Evolutionary conservation across 768 basidiomycete genomes (phyloP).

Genomic region (Xerocomellus dryophilus): DNA sequence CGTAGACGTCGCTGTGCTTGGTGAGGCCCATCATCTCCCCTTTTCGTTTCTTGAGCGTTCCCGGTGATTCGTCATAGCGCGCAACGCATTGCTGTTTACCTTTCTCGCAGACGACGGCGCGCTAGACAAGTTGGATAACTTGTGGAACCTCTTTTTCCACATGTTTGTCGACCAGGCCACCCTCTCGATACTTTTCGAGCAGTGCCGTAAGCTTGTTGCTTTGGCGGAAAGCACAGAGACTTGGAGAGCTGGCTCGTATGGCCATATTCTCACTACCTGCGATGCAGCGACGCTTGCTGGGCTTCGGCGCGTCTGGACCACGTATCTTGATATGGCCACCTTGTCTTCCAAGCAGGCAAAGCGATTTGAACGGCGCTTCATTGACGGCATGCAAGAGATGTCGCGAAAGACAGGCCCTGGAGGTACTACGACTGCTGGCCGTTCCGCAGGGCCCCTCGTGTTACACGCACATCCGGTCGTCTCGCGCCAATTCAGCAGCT

Average conservation of each 20-base stretch:
- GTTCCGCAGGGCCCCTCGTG: slow-evolving; percentile 28
- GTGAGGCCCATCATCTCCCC: slow-evolving; percentile 3
- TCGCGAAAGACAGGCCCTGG: not conserved
- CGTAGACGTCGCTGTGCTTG: slow-evolving; percentile 26
- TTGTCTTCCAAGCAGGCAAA: slow-evolving; percentile 6
- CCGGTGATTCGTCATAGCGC: slow-evolving; percentile 16
- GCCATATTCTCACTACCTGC: slow-evolving; percentile 22
- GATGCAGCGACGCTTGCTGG: slow-evolving; percentile 18
- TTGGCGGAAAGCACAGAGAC: slow-evolving; percentile 14
- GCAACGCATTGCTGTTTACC: slow-evolving; percentile 28
- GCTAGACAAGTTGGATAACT: slow-evolving; percentile 3
- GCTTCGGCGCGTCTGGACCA: slow-evolving; percentile 20
- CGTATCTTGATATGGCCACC: slow-evolving; percentile 13
- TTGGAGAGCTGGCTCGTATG: slow-evolving; percentile 28
- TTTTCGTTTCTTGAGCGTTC: not conserved
- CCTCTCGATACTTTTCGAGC: slow-evolving; percentile 18
- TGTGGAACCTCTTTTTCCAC: slow-evolving; percentile 31
- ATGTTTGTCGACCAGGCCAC: slow-evolving; percentile 19
- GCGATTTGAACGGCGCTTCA: slow-evolving; percentile 10
- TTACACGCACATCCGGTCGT: not conserved
- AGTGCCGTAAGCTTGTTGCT: slow-evolving; percentile 27
- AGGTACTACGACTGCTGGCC: slow-evolving; percentile 11
- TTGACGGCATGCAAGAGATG: slow-evolving; percentile 10
- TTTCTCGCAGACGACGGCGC: slow-evolving; percentile 22
- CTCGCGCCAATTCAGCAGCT: slow-evolving; percentile 18